These are phyloP conservation scores for Coemansia sp. DNA, from an alignment of 371 early-diverging fungal species.

Conservation along the genomic window DNA sequence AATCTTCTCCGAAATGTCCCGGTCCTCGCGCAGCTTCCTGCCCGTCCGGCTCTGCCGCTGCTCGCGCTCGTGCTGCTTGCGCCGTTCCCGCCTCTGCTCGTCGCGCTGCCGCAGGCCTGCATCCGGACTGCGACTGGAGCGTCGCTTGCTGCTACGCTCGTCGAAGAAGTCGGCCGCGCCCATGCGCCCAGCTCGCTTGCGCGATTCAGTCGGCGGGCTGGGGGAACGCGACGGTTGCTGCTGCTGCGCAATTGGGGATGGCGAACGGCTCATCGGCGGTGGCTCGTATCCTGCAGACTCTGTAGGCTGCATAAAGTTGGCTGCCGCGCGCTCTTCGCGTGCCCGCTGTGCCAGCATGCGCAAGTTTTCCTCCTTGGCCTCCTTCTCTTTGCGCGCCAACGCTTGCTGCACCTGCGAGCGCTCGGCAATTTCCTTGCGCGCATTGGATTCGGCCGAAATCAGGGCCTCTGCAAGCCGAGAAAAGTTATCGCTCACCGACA, in stretches of 20 bases:
- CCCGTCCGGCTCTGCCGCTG: slow-evolving; percentile 89
- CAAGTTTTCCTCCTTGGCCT: slow-evolving; percentile 87
- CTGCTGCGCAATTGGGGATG: not conserved
- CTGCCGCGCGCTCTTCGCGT: slow-evolving; percentile 74
- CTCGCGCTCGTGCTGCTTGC: slow-evolving; percentile 85
- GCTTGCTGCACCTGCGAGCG: slow-evolving; percentile 87
- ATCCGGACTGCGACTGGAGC: slow-evolving; percentile 50
- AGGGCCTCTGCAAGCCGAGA: slow-evolving; percentile 94
- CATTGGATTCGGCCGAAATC: slow-evolving; percentile 90
- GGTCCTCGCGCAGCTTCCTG: slow-evolving; percentile 54
- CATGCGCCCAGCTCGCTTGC: slow-evolving; percentile 7
- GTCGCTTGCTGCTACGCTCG: slow-evolving; percentile 1
- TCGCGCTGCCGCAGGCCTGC: slow-evolving; percentile 78
- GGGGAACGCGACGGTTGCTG: not conserved
- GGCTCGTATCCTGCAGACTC: slow-evolving; percentile 11
- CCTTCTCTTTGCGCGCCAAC: slow-evolving; percentile 92
- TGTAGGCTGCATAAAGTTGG: slow-evolving; percentile 11
- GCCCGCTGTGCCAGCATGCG: slow-evolving; percentile 89
- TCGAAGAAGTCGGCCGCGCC: slow-evolving; percentile 33
- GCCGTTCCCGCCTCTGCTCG: slow-evolving; percentile 79
- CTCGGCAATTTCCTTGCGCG: slow-evolving; percentile 90
- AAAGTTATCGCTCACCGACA: slow-evolving; percentile 90
- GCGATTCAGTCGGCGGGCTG: not conserved
- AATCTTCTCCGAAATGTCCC: slow-evolving; percentile 98
- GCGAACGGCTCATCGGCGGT: slow-evolving; percentile 12